phyloP scores from a whole-genome alignment of 352 stramenopile species.

The Globisporangium irregulare region DNA sequence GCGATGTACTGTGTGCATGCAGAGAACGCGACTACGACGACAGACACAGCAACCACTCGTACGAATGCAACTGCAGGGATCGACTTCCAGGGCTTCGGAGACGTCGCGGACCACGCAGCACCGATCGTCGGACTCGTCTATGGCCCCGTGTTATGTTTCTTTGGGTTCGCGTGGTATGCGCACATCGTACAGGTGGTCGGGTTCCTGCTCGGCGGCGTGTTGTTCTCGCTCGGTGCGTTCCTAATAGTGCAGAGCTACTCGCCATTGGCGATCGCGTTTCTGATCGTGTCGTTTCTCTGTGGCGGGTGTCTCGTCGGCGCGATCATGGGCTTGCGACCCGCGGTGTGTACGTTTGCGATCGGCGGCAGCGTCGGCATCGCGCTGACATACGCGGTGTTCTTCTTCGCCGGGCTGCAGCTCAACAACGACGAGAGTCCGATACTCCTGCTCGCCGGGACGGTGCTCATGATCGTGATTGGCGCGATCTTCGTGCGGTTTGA shows the following conservation, averaged over 20 bases:
- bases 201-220: constrained; percentile 14
- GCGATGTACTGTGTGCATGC: neutral
- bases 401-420: constrained; percentile 4
- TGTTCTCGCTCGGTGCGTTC: constrained; percentile 16
- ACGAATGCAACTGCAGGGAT: neutral
- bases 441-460: neutral
- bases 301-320: constrained; percentile 20
- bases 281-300: constrained; percentile 21
- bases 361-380: constrained; percentile 22
- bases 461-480: constrained; percentile 6
- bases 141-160: constrained; percentile 26
- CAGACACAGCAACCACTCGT: neutral
- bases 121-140: constrained; percentile 22
- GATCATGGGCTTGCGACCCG: constrained; percentile 15
- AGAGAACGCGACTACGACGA: neutral
- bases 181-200: constrained; percentile 21
- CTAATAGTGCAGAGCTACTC: constrained; percentile 11
- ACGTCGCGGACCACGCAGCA: constrained; percentile 1
- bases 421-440: constrained; percentile 3
- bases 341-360: constrained; percentile 10
- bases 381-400: constrained; percentile 14
- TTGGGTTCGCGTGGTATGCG: constrained; percentile 24
- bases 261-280: constrained; percentile 16
- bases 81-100: constrained; percentile 5
- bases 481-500: constrained; percentile 11